Evolutionary conservation across 331 rosid genomes (phyloP), one percentile per base, ranked within the genome.

Genomic region (Telfairia occidentalis): DNA sequence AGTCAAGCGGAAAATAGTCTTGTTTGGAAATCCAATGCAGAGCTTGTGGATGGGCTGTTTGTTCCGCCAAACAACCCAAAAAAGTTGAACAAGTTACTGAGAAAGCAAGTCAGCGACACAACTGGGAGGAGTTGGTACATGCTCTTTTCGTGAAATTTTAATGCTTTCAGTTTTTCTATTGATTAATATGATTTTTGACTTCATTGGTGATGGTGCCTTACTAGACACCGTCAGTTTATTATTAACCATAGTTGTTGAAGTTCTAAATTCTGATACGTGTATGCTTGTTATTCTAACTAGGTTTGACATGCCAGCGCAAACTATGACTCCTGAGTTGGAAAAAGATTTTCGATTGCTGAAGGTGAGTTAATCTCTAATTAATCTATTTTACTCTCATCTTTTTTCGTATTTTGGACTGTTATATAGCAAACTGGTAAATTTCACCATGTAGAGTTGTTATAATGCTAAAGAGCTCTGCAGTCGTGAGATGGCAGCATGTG

Each of bases 241-340:
- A 35, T 9, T 67, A 32, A 58, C 19, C 43, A 35, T 13, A 5
- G 59, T 10, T 19, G 34, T 80, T 73, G 43, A 52, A 74, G 7
- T 50, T 57, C 5, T 73, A 59, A 77, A 1, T 50, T 73, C 2
- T 76, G 0, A 11, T 30, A 71, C 29, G 3, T n/a, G 19, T 65
- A 21, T 18, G 37, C 59, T 30, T 50, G 35, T n/a, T 58, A 19
- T 42, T 45, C 34, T 63, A 38, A 73, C 71, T 77, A 93, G 97
- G 98, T 89, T 90, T 78, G 88, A 89, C 76, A 86, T 91, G 98
- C 87, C 96, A 43, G 96, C 98, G 15, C 90, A 82, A 77, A 87
- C 92, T 38, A 81, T 91, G 46, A 93, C 92, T 66, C 97, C 92
- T 0, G 97, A 89, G 81, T 65, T 89, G 71, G 84, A 87, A 75